These are phyloP conservation scores for Saccharomyces hybrid DNA, from an alignment of 1,139 yeast genomes.

Conservation along the genomic window DNA sequence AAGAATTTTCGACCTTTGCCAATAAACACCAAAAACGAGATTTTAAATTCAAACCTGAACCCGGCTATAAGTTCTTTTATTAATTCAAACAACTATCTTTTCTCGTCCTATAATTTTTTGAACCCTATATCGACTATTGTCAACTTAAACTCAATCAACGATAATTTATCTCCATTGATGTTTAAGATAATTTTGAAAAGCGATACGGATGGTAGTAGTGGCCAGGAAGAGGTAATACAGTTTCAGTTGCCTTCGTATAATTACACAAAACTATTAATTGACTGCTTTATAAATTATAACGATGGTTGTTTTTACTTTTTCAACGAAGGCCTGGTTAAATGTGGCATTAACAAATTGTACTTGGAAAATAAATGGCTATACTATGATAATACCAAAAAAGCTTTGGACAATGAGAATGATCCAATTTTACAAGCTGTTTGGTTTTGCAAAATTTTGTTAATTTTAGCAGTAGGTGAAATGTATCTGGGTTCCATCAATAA, in stretches of 20 bases:
- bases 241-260: constrained; percentile 70
- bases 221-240: constrained; percentile 35
- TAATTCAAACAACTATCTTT: background rate
- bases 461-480: constrained; percentile 82
- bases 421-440: constrained; percentile 58
- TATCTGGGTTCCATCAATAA: constrained; percentile 61
- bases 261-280: constrained; percentile 66
- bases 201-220: constrained; percentile 46
- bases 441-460: constrained; percentile 68
- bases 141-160: background rate
- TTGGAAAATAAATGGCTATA: constrained; percentile 31
- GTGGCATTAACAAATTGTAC: constrained; percentile 54
- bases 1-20: constrained; percentile 15
- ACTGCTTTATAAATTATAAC: constrained; percentile 67
- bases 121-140: background rate
- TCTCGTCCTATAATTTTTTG: background rate
- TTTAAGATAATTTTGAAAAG: constrained; percentile 61
- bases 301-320: constrained; percentile 84
- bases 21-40: constrained; percentile 4
- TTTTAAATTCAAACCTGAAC: background rate
- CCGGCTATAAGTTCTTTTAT: background rate
- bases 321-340: constrained; percentile 70
- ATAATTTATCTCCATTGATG: constrained; percentile 31
- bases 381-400: constrained; percentile 38
- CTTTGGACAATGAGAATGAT: background rate